Conservation (phyloP, 2,329 filamentous ascomycete genomes). For the Alternaria alternata region DNA sequence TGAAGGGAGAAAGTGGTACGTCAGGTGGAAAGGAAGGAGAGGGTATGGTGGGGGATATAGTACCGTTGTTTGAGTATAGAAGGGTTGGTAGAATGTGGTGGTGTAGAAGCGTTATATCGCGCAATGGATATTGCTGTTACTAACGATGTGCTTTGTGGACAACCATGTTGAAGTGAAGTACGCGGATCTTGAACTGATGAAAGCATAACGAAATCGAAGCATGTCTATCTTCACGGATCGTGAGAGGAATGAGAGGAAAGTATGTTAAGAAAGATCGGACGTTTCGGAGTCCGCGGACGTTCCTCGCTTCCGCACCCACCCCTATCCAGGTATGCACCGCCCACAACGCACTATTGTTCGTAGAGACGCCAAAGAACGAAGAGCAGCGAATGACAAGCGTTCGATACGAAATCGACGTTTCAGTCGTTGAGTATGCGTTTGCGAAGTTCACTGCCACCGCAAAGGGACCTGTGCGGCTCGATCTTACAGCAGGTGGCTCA, state of each 20-base stretch:
- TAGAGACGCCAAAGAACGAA: background rate
- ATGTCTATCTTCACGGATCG: no score
- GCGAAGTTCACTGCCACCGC: background rate
- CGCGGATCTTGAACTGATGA: background rate
- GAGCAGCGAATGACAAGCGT: background rate
- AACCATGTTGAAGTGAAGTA: background rate
- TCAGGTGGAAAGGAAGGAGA: conserved; percentile 55
- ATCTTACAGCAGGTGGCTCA: background rate
- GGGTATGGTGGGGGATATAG: conserved; percentile 50
- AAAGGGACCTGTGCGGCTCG: background rate
- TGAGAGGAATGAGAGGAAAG: no score
- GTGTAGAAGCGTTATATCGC: background rate
- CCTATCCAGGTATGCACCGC: background rate
- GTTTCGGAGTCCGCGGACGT: background rate
- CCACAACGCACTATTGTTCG: background rate
- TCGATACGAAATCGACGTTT: no score
- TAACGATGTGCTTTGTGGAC: background rate
- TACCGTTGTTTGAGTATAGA: conserved; percentile 45
- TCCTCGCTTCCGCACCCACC: background rate
- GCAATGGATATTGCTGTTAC: background rate
- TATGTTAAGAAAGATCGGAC: no score
- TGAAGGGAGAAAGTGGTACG: conserved; percentile 78
- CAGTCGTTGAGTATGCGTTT: background rate
- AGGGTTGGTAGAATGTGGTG: background rate
- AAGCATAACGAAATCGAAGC: background rate